Conservation (phyloP, 129 eudicot genomes). For the Pseudognaphalium luteoalbum region DNA sequence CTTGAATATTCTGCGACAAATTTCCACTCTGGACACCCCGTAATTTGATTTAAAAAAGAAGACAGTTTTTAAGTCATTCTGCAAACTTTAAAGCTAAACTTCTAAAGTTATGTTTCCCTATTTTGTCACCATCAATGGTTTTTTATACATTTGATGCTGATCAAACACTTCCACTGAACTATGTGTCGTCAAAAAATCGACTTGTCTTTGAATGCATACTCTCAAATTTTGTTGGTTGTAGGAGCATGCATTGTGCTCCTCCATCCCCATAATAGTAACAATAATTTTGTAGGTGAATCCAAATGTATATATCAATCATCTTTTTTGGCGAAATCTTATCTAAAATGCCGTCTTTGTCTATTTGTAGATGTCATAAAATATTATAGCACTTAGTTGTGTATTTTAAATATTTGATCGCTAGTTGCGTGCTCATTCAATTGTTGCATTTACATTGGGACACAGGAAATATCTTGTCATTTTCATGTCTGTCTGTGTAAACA, state of each 20-base stretch:
- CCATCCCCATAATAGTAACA: background rate
- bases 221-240: too few relatives aligned
- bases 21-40: background rate
- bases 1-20: background rate
- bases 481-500: background rate
- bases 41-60: background rate
- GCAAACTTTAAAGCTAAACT: background rate
- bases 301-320: background rate
- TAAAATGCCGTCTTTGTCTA: background rate
- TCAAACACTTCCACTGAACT: conserved; percentile 4
- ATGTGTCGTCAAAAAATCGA: background rate
- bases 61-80: background rate
- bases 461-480: background rate
- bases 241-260: conserved; percentile 3
- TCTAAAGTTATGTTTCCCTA: background rate
- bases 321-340: background rate
- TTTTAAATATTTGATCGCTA: background rate
- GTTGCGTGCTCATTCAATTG: background rate
- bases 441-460: background rate
- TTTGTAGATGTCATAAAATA: background rate
- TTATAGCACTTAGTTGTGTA: background rate
- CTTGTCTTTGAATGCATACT: too few relatives aligned
- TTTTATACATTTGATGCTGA: conserved; percentile 5
- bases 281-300: background rate
- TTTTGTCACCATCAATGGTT: background rate